Evolutionary conservation across 352 stramenopile species (phyloP).

Genomic region (Phytophthora sp.): DNA sequence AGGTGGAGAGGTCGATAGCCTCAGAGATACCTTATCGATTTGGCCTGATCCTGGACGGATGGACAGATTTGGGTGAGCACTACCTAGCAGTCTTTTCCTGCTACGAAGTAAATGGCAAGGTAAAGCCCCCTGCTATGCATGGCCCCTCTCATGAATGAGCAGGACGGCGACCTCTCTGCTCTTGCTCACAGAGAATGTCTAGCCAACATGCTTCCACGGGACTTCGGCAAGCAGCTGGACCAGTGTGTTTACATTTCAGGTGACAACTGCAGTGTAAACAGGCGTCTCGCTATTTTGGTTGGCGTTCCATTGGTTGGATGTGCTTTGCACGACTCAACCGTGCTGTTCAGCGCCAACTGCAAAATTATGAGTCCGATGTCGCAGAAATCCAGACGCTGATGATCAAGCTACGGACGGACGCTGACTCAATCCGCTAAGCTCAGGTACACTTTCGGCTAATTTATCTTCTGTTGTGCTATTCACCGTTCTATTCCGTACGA

Average conservation of each 20-base stretch:
- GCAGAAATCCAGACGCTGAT: neutral
- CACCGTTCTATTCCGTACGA: neutral
- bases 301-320: neutral
- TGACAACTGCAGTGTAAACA: slow-evolving; percentile 3
- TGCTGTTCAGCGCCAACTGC: neutral
- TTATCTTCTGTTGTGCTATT: neutral
- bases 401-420: slow-evolving; percentile 1
- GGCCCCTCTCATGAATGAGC: slow-evolving; percentile 1
- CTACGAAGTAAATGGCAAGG: slow-evolving; percentile 3
- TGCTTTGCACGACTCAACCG: neutral
- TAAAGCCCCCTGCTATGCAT: slow-evolving; percentile 2
- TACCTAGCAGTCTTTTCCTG: slow-evolving; percentile 1
- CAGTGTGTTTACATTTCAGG: neutral
- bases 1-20: neutral
- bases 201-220: neutral
- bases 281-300: neutral
- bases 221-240: slow-evolving; percentile 2
- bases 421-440: neutral
- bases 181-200: neutral
- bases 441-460: neutral
- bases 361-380: neutral
- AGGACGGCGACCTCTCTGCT: neutral
- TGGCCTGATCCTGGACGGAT: slow-evolving; percentile 8
- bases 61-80: slow-evolving; percentile 4
- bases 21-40: neutral